Base-by-base conservation (phyloP, 129 eudicot genomes). In the Artemisia annua region DNA sequence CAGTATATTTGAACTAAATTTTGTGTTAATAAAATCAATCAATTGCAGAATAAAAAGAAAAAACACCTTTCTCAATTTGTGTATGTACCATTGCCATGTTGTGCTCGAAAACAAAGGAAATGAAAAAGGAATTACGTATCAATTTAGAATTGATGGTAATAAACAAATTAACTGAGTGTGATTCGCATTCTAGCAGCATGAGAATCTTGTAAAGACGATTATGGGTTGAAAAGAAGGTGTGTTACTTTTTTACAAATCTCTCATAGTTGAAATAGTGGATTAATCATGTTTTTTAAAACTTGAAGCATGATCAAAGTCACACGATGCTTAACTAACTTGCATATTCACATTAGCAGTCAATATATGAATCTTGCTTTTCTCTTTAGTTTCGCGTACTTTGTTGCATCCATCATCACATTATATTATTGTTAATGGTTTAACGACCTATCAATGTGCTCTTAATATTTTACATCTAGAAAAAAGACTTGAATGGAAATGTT, bases 281-380 rank as follows among this genome's bases (percentile, higher is more conserved):
- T 68, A 68, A 67, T 56, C 75, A 35, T 11, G 67, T 20, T 19
- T 39, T 30, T 58, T 43, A 46, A 58, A 60, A 58, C 48, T 24
- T 20, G 8, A 60, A 9, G 32, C 11, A 48, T 26, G 50, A 69
- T 52, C 15, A 67, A 67, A 67, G 59, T 13, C 22, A 8, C 60
- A 22, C 11, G 69, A 73, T 60, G 49, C 77, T 28, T 70, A 73
- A 61, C 13, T n/a, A 24, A 61, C 28, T 2, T 59, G 60, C 69
- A 61, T 48, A 60, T 73, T 73, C 77, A 73, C 77, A 73, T 73
- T 73, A n/a, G 13, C 1, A 62, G 69, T 73, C 77, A 60, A 61
- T 73, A 1, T 61, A 1, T 5, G 12, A 24, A 60, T 59, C 63
- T 30, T 54, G 7, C 19, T 54, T 70, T 30, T 70, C 4, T 54